These are phyloP conservation scores for Metrosideros polymorpha DNA, from an alignment of 441 rosid genomes.

Conservation along the genomic window DNA sequence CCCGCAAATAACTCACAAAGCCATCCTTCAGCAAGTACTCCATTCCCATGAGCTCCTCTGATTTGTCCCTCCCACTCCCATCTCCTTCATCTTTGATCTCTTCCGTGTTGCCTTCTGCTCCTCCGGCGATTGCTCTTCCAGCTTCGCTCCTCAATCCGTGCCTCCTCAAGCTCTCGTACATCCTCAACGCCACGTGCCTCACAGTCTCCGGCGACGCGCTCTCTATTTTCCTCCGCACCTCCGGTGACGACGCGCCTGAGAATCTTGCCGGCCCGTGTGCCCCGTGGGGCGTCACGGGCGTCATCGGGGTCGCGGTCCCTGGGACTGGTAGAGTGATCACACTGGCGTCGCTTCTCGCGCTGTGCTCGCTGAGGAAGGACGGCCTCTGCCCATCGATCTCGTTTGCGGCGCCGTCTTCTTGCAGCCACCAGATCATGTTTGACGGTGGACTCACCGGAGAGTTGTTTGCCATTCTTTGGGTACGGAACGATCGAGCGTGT, in stretches of 20 bases:
- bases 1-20: constrained; percentile 15
- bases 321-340: not conserved
- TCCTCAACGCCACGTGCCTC: constrained; percentile 13
- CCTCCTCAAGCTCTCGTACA: constrained; percentile 23
- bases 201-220: constrained; percentile 11
- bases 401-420: not conserved
- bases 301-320: not conserved
- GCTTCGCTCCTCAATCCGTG: constrained; percentile 14
- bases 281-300: not conserved
- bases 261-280: rapidly evolving
- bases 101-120: not conserved
- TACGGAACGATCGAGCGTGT: not conserved
- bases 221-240: not conserved
- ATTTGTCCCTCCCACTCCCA: not conserved
- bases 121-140: not conserved
- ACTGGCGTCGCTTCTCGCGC: not conserved
- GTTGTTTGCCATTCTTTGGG: not conserved
- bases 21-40: constrained; percentile 21
- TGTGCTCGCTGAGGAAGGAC: not conserved
- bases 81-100: not conserved
- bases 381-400: not conserved
- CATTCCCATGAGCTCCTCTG: constrained; percentile 22
- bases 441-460: not conserved
- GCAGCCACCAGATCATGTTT: not conserved
- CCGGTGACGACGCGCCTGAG: not conserved